Evolutionary conservation across 2,329 filamentous ascomycete species (phyloP).

Genomic region (Thelonectria blattea): DNA sequence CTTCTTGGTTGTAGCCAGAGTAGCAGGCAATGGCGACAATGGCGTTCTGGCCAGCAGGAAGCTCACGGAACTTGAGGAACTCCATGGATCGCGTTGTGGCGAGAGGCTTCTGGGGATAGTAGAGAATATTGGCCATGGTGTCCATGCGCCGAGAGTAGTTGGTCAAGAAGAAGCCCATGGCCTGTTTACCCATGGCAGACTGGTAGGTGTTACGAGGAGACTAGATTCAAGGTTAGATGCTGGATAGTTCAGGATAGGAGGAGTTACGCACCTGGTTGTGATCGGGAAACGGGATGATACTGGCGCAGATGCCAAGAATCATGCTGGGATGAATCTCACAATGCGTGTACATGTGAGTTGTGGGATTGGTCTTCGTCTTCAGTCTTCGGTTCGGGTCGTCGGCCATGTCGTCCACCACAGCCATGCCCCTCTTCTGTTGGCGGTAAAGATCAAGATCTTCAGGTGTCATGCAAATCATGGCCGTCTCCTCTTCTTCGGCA

Average conservation of each 20-base stretch:
- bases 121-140: slow-evolving; percentile 98
- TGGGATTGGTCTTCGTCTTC: slow-evolving; percentile 85
- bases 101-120: slow-evolving; percentile 97
- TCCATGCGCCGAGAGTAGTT: slow-evolving; percentile 98
- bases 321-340: slow-evolving; percentile 99
- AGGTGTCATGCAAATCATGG: slow-evolving; percentile 99
- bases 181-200: slow-evolving; percentile 99
- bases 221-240: slow-evolving; percentile 48
- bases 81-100: slow-evolving; percentile 98
- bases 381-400: slow-evolving; percentile 83
- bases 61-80: slow-evolving; percentile 95
- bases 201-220: slow-evolving; percentile 99
- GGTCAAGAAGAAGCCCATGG: slow-evolving; percentile 98
- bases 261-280: slow-evolving; percentile 77
- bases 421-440: slow-evolving; percentile 69
- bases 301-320: slow-evolving; percentile 97
- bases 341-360: slow-evolving; percentile 92
- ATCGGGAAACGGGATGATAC: slow-evolving; percentile 99
- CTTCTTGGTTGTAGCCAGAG: slow-evolving; percentile 99
- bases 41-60: slow-evolving; percentile 96
- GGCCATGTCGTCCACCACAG: slow-evolving; percentile 64
- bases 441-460: slow-evolving; percentile 87
- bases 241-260: background rate
- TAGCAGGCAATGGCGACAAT: slow-evolving; percentile 98
- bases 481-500: slow-evolving; percentile 96